Percentiles rank a stretch among this genome's conserved stretches.
Conservation (phyloP, 805 yeast genomes). For the Lipomyces chichibuensis region DNA sequence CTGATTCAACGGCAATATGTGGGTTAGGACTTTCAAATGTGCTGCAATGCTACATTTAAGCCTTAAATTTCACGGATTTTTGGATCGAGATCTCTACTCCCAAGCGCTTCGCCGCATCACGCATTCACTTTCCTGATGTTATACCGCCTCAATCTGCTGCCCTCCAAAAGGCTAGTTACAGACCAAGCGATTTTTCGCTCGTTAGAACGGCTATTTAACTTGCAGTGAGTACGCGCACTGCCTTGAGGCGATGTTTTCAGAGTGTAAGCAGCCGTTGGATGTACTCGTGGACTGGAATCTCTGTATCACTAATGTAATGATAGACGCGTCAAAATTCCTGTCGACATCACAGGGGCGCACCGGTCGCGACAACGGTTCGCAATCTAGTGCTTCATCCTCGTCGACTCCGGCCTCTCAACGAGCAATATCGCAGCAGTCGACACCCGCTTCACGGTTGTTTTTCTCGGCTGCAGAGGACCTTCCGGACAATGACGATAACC, state of each 20-base stretch:
- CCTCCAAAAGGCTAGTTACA: background rate
- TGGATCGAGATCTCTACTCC: background rate
- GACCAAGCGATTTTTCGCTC: background rate
- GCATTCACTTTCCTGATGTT: background rate
- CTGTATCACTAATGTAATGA: background rate
- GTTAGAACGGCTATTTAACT: background rate
- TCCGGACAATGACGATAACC: conserved; percentile 24
- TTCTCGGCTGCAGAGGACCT: conserved; percentile 27
- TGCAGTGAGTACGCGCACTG: conserved; percentile 4
- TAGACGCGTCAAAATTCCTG: conserved; percentile 34
- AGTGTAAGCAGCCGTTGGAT: conserved; percentile 16
- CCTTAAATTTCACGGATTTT: background rate
- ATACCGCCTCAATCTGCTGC: background rate
- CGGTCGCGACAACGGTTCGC: conserved; percentile 1
- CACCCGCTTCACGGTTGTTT: conserved; percentile 27
- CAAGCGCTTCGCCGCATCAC: background rate
- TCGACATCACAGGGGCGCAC: conserved; percentile 23
- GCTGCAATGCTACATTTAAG: background rate
- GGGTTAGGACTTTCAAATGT: background rate
- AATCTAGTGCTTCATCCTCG: background rate
- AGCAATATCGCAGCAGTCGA: conserved; percentile 4
- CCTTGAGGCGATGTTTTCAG: conserved; percentile 27
- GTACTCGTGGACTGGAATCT: background rate
- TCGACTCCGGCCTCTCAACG: conserved; percentile 6
- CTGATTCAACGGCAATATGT: no score